A percentile compares a stretch with the other conserved stretches of the same genome.
These are phyloP conservation scores for Lachancea waltii DNA, from an alignment of 805 yeast species.

Conservation along the genomic window DNA sequence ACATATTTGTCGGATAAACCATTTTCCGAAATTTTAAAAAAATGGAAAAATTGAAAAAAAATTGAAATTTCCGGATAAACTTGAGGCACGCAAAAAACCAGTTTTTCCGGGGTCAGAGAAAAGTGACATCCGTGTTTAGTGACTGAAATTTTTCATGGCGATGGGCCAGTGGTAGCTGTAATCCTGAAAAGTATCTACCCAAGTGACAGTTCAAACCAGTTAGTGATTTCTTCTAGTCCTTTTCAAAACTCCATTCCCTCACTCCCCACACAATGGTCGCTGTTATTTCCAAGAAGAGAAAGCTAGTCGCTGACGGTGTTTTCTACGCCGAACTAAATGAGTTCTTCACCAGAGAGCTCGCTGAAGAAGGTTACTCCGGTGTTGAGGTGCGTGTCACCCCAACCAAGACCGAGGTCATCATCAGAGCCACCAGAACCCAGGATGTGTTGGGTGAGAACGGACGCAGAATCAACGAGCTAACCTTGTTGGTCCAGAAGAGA, in stretches of 20 bases:
- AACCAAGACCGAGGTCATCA: constrained; percentile 94
- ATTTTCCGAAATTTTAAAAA: too few relatives aligned
- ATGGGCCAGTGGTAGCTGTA: too few relatives aligned
- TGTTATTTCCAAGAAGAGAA: constrained; percentile 92
- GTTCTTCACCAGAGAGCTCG: constrained; percentile 99
- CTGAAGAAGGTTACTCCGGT: constrained; percentile 99
- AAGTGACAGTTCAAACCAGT: not conserved
- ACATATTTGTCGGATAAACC: too few relatives aligned
- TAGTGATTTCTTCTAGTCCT: not conserved
- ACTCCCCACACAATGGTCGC: constrained; percentile 32
- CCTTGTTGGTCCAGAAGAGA: constrained; percentile 97
- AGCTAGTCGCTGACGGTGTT: constrained; percentile 99
- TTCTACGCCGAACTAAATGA: constrained; percentile 99
- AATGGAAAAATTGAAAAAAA: too few relatives aligned
- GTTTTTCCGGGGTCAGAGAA: too few relatives aligned
- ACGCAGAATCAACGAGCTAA: constrained; percentile 98
- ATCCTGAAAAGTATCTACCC: not conserved
- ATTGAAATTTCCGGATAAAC: too few relatives aligned
- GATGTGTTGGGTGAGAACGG: constrained; percentile 99
- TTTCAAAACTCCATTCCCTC: not conserved
- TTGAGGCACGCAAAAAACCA: too few relatives aligned
- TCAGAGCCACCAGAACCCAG: constrained; percentile 98
- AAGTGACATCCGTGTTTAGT: not conserved
- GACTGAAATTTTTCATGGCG: constrained; percentile 1
- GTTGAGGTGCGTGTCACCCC: constrained; percentile 99